A percentile compares a stretch with the other conserved stretches of the same genome.
These are phyloP conservation scores for Onygenales sp. DNA, from an alignment of 2,329 filamentous ascomycete genomes.

Conservation along the genomic window DNA sequence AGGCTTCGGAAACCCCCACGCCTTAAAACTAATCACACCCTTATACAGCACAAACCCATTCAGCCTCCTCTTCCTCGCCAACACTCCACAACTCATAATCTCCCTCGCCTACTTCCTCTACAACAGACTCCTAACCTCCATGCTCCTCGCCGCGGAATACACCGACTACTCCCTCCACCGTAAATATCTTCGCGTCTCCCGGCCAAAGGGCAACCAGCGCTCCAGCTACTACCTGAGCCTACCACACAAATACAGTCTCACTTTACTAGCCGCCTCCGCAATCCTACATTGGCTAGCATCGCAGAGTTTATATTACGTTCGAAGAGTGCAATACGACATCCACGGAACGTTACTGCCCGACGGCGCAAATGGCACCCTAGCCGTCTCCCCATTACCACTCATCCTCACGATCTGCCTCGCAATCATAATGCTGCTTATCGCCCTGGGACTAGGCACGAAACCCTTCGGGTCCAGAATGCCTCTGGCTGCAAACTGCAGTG, in stretches of 20 bases:
- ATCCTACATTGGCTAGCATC: slow-evolving; percentile 43
- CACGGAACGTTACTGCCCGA: slow-evolving; percentile 6
- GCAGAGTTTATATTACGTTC: slow-evolving; percentile 37
- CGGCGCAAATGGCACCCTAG: slow-evolving; percentile 12
- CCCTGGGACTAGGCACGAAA: slow-evolving; percentile 10
- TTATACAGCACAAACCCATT: slow-evolving; percentile 7
- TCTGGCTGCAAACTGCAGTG: slow-evolving; percentile 22
- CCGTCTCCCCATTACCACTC: slow-evolving; percentile 16
- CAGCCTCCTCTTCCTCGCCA: slow-evolving; percentile 21
- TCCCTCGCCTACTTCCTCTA: slow-evolving; percentile 27
- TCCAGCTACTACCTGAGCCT: slow-evolving; percentile 38
- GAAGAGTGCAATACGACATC: slow-evolving; percentile 18
- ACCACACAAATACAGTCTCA: slow-evolving; percentile 36
- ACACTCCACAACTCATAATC: slow-evolving; percentile 26
- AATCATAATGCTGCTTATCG: slow-evolving; percentile 6
- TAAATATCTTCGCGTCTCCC: slow-evolving; percentile 35
- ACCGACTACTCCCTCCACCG: slow-evolving; percentile 28
- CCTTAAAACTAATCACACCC: slow-evolving; percentile 3
- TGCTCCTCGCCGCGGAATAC: slow-evolving; percentile 42
- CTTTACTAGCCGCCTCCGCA: slow-evolving; percentile 25
- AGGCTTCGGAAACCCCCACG: slow-evolving; percentile 6
- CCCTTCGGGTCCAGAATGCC: slow-evolving; percentile 18
- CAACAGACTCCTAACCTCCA: slow-evolving; percentile 34
- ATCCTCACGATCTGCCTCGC: slow-evolving; percentile 12
- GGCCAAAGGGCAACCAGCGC: slow-evolving; percentile 22